Percentiles rank a stretch among this genome's conserved stretches.
Evolutionary conservation across 352 stramenopile species (phyloP).

Genomic region (Globisporangium okanoganense): DNA sequence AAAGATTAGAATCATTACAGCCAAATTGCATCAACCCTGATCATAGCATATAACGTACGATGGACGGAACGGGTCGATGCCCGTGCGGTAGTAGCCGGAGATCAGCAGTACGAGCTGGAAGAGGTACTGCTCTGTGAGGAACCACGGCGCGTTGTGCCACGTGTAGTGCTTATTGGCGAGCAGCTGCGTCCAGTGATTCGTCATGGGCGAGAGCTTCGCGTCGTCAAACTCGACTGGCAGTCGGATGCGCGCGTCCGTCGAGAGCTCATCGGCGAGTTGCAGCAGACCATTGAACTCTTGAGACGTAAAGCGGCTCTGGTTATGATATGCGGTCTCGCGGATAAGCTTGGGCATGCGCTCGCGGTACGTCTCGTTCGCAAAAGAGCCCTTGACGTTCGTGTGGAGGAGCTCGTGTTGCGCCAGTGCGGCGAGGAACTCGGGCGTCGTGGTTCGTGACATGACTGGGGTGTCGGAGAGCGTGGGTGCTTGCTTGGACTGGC

Average conservation of each 20-base stretch:
- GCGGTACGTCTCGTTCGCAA: constrained; percentile 64
- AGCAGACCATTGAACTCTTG: constrained; percentile 32
- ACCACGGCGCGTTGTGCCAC: constrained; percentile 75
- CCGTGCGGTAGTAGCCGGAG: constrained; percentile 54
- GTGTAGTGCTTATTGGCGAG: constrained; percentile 42
- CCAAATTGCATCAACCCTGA: neutral
- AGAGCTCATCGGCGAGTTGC: constrained; percentile 43
- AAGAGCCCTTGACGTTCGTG: constrained; percentile 47
- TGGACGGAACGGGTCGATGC: constrained; percentile 63
- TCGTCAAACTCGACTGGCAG: constrained; percentile 37
- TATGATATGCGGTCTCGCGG: constrained; percentile 47
- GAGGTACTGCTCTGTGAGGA: constrained; percentile 72
- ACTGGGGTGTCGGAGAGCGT: neutral
- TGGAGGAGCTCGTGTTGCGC: constrained; percentile 61
- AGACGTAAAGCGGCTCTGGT: constrained; percentile 31
- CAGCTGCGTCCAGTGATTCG: constrained; percentile 40
- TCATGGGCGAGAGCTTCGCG: constrained; percentile 34
- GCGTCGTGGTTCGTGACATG: constrained; percentile 17
- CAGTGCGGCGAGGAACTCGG: constrained; percentile 41
- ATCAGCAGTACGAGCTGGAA: constrained; percentile 67
- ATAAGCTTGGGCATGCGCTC: constrained; percentile 55
- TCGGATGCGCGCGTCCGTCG: constrained; percentile 37
- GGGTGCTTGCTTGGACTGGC: neutral
- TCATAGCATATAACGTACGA: constrained; percentile 17
- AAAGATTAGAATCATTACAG: neutral